Evolutionary conservation across 805 yeast species (phyloP), one percentile per base, ranked within the genome.

Genomic region (Yarrowia sp.): DNA sequence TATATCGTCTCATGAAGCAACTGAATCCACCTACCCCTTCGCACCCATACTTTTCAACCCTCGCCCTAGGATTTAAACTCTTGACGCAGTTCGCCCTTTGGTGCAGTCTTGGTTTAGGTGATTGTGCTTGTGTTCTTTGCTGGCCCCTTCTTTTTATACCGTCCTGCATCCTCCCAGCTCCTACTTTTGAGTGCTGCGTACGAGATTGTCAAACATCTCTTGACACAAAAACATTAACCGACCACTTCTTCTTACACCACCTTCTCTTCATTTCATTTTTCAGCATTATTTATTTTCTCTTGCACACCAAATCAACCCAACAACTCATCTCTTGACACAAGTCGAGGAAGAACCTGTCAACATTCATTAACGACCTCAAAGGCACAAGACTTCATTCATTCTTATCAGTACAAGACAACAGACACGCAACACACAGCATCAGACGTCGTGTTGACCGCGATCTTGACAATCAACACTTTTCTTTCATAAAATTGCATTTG

Each of bases 401-500:
- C 24, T 8, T 26, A 5, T 26, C 30, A 26, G 4, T 9, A 40
- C 32, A 36, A 24, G 41, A n/a, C 36, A 2, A 46, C 11, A 28
- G 28, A 8, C 52, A 30, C 36, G n/a, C 33, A 26, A 26, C 32
- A 30, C 52, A 46, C n/a, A 46, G 12, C 30, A 19, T 28, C 36
- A 12, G 32, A 8, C 32, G n/a, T 54, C 46, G 46, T 36, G 61
- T 54, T 38, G 46, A 54, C 61, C 46, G 40, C 61, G 46, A 54
- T 24, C 43, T 36, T 28, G 43, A 52, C 43, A 22, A 33, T 22
- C 41, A 19, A 46, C 41, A 12, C 21, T 48, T 49, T 22, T 51
- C 58, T 33, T 33, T 22, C 59, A 51, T 51, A 51, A 33, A 51
- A 48, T 54, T 54, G 61, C 61, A 54, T 54, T 54, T 54, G 61